Percentiles rank a stretch among this genome's conserved stretches.
Conservation (phyloP, 1,139 yeast genomes). For the Kurtzmaniella natalensis region DNA sequence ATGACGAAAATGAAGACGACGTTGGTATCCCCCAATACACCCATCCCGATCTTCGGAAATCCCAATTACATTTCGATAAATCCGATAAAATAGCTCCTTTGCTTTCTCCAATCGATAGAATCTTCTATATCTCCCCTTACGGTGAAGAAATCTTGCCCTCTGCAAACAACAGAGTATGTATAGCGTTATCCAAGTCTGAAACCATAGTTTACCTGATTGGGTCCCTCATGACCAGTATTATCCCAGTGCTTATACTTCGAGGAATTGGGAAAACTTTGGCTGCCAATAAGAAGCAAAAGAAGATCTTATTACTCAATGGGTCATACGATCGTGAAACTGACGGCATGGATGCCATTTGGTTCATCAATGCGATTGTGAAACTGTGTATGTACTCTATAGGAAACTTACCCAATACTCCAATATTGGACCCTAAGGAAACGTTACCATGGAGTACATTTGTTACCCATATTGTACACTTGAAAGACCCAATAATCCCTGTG, state of each 20-base stretch:
- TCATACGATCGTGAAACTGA: slow-evolving; percentile 71
- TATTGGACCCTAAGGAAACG: slow-evolving; percentile 7
- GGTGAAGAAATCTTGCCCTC: slow-evolving; percentile 84
- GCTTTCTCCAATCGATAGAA: slow-evolving; percentile 68
- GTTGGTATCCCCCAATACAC: slow-evolving; percentile 72
- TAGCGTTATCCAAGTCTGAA: slow-evolving; percentile 48
- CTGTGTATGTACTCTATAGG: slow-evolving; percentile 40
- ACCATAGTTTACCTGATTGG: slow-evolving; percentile 78
- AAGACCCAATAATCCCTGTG: slow-evolving; percentile 44
- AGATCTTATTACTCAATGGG: slow-evolving; percentile 66
- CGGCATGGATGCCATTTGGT: slow-evolving; percentile 59
- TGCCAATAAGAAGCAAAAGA: slow-evolving; percentile 34
- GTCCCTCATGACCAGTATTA: slow-evolving; percentile 78
- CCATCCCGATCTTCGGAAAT: slow-evolving; percentile 71
- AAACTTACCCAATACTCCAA: slow-evolving; percentile 7
- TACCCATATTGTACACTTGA: slow-evolving; percentile 55
- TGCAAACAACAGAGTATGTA: slow-evolving; percentile 62
- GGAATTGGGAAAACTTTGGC: slow-evolving; percentile 65
- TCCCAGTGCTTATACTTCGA: slow-evolving; percentile 70
- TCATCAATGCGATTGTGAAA: slow-evolving; percentile 50
- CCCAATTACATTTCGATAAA: slow-evolving; percentile 72
- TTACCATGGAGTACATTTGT: slow-evolving; percentile 40
- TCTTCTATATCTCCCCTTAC: slow-evolving; percentile 80
- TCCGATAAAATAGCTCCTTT: slow-evolving; percentile 52
- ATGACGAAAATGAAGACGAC: slow-evolving; percentile 42